Percentiles rank a stretch among this genome's conserved stretches.
These are phyloP conservation scores for Coniosporium apollinis DNA, from an alignment of 495 filamentous ascomycete species.

Conservation along the genomic window DNA sequence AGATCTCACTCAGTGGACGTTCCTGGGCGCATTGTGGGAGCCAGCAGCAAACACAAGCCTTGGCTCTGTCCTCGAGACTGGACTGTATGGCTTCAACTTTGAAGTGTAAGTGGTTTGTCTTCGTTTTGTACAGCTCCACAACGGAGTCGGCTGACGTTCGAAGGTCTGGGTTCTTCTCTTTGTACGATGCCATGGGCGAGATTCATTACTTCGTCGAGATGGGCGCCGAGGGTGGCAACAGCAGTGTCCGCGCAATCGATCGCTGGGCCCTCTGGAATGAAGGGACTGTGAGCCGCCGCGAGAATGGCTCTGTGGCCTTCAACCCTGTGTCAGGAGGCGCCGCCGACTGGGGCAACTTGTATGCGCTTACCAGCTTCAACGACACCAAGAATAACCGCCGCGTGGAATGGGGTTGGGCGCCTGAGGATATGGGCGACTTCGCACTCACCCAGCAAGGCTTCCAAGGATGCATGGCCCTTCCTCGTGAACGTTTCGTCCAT, in stretches of 20 bases:
- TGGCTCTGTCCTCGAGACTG: constrained; percentile 25
- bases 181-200: constrained; percentile 24
- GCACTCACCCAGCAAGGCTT: constrained; percentile 24
- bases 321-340: constrained; percentile 22
- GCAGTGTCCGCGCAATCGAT: constrained; percentile 15
- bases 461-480: constrained; percentile 27
- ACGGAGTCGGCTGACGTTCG: too few species aligned
- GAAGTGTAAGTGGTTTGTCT: too few species aligned
- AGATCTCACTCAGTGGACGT: constrained; percentile 34
- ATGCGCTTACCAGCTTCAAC: constrained; percentile 27
- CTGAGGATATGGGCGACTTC: constrained; percentile 24
- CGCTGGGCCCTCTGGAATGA: constrained; percentile 30
- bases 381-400: constrained; percentile 28
- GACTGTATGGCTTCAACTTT: constrained; percentile 39
- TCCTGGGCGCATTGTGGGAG: constrained; percentile 31
- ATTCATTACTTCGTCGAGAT: constrained; percentile 32
- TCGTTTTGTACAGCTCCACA: too few species aligned
- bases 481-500: constrained; percentile 27
- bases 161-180: constrained; percentile 31
- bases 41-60: constrained; percentile 24
- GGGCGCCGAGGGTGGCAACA: constrained; percentile 27
- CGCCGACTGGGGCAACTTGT: constrained; percentile 27
- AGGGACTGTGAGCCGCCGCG: constrained; percentile 18
- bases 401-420: constrained; percentile 28
- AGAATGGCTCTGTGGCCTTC: constrained; percentile 23